Base-by-base conservation (phyloP, 257 asterid genomes). In the Avicennia marina region DNA sequence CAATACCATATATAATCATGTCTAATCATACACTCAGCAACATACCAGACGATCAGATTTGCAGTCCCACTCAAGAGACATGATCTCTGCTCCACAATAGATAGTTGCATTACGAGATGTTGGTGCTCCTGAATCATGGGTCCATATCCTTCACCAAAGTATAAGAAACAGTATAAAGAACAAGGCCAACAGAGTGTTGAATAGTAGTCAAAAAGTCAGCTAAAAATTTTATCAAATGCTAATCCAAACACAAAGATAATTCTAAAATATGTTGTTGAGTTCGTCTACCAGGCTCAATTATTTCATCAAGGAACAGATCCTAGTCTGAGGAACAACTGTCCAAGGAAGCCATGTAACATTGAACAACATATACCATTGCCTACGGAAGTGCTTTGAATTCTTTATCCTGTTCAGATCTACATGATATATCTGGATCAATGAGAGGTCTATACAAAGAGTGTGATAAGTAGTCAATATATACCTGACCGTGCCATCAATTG, bases 1-100 rank as follows among this genome's bases (percentile, higher is more conserved):
- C 20, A 46, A 54, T 49, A 44, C 24, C 11, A 26, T 29, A 64
- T 31, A 46, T 32, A 63, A 16, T 60, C 48, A 53, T 4, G 32
- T 46, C 25, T 9, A 50, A 41, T 43, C 57, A 46, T 29, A 38
- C 41, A 51, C 13, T 39, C 13, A 48, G 56, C 65, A 51, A 72
- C 85, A 27, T 80, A 93, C 97, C 95, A 93, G 65, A 57, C 98
- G 94, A 70, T 93, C 95, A 49, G 96, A 93, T 74, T 88, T 88
- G 82, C 90, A 86, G 69, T 93, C 98, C 98, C 98, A 93, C 76
- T 89, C 98, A 56, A 93, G 98, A 45, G 97, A 86, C 79, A 69
- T 79, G 79, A 93, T 72, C 80, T 93, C 95, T n/a, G 95, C 87
- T 67, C 97, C 97, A 57, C 97, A 88, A 68, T 93, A 89, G 71